Evolutionary conservation across 805 yeast genomes (phyloP).

Genomic region (Starmerella kuoi): DNA sequence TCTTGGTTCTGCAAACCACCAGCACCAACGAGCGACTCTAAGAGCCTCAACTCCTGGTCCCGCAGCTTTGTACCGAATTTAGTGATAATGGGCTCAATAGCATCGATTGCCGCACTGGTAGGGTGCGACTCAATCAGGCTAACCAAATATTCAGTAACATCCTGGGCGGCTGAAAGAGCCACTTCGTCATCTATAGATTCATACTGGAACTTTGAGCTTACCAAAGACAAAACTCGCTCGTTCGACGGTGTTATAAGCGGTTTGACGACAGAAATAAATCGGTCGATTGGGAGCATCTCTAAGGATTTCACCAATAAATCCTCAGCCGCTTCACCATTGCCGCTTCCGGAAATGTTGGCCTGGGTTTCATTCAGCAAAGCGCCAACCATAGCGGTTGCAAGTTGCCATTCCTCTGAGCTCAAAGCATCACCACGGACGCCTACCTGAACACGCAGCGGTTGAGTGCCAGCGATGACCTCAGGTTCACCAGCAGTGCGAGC

Average conservation of each 20-base stretch:
- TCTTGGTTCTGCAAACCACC: slow-evolving; percentile 42
- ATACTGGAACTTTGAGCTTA: slow-evolving; percentile 54
- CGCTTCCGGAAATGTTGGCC: background rate
- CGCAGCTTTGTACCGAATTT: slow-evolving; percentile 44
- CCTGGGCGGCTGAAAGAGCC: slow-evolving; percentile 41
- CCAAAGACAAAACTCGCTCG: slow-evolving; percentile 48
- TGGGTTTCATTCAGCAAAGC: slow-evolving; percentile 26
- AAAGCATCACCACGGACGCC: slow-evolving; percentile 15
- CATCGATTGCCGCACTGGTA: slow-evolving; percentile 15
- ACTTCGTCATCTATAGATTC: slow-evolving; percentile 45
- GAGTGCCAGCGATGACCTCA: slow-evolving; percentile 32
- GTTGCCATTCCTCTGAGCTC: slow-evolving; percentile 14
- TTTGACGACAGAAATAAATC: slow-evolving; percentile 53
- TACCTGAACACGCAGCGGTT: slow-evolving; percentile 44
- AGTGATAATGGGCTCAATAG: slow-evolving; percentile 42
- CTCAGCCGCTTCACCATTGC: slow-evolving; percentile 26
- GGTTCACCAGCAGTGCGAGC: slow-evolving; percentile 36
- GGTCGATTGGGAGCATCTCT: slow-evolving; percentile 60
- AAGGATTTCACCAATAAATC: slow-evolving; percentile 50
- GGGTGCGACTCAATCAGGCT: slow-evolving; percentile 23
- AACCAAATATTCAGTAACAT: slow-evolving; percentile 41
- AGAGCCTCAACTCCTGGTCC: slow-evolving; percentile 34
- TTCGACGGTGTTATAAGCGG: slow-evolving; percentile 26
- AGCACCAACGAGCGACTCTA: slow-evolving; percentile 41
- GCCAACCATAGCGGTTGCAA: slow-evolving; percentile 23